Base-by-base conservation (phyloP, 495 filamentous ascomycete species). In the Xylaria venustula region DNA sequence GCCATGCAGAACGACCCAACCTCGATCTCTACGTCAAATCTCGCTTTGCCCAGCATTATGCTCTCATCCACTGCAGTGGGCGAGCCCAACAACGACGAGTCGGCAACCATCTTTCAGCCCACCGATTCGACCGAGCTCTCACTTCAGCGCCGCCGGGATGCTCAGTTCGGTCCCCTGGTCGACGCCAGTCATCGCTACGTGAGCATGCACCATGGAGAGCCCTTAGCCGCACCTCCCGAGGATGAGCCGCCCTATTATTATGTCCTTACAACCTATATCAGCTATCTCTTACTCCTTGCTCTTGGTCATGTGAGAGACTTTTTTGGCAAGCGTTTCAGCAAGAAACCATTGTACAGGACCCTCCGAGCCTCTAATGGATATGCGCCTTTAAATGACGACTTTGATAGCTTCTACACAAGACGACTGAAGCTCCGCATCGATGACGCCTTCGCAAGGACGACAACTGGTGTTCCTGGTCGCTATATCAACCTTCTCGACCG, bases 221-320 rank as follows among this genome's bases (percentile, higher is more conserved):
- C 83, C 46, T 88, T 98, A 58, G 86, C 87, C 44, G 85, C 91
- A 32, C 92, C 93, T 4, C 80, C 97, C 60, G 90, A 95, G 71
- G 94, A 98, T 66, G 94, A 98, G 74, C 94, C 94, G 19, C 91
- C 93, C 19, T 97, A 97, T 80, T 98, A 92, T 78, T 97, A 90
- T 73, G 83, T 98, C 66, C 81, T 98, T 64, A 97, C 94, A 25
- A 98, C 94, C 56, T 98, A 98, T 79, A 88, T 98, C 70, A 95
- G 90, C 73, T 98, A 98, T 75, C 81, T 98, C 65, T 88, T 98
- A 64, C 83, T 98, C 67, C 98, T 98, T 69, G 86, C 92, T 62
- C 94, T 96, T 62, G 94, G 94, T 46, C 94, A 98, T 71, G 85
- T 96, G 37, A 86, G 94, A 65, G 94, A 98, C 75, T 98, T 97